Percentiles rank a stretch among this genome's conserved stretches.
Conservation (phyloP, 306 rosid species). For the Rosa multiflora region DNA sequence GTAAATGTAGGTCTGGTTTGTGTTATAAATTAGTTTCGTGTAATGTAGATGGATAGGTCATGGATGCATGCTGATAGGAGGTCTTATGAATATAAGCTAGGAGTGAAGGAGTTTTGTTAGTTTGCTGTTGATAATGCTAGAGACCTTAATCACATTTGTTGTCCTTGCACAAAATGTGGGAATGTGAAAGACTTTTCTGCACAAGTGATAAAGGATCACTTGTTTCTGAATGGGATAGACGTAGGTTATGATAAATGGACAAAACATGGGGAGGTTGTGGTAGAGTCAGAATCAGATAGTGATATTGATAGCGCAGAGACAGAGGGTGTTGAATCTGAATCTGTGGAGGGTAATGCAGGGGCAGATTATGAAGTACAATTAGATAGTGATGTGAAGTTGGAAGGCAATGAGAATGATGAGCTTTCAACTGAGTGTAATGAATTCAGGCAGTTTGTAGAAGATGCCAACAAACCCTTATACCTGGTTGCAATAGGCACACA, state of each 20-base stretch:
- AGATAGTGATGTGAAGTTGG: neutral
- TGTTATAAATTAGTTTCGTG: too few species aligned
- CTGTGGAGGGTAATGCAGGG: neutral
- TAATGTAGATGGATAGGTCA: too few species aligned
- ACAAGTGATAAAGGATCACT: neutral
- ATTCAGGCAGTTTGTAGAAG: neutral
- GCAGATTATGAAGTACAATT: neutral
- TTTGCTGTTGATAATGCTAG: neutral
- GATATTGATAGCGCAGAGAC: neutral
- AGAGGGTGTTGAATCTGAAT: neutral
- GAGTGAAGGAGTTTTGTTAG: neutral
- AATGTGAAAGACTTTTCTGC: neutral
- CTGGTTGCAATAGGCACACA: neutral
- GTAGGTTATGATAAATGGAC: neutral
- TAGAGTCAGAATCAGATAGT: neutral
- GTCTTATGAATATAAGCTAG: neutral
- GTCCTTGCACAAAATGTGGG: neutral
- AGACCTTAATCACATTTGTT: neutral
- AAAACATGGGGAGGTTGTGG: neutral
- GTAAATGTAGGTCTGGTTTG: too few species aligned
- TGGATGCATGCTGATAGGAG: neutral
- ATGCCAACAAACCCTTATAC: neutral
- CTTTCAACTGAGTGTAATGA: neutral
- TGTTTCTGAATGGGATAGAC: neutral
- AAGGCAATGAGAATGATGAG: neutral